Conservation (phyloP, 768 basidiomycete genomes). For the Phanerodontia chrysosporium region DNA sequence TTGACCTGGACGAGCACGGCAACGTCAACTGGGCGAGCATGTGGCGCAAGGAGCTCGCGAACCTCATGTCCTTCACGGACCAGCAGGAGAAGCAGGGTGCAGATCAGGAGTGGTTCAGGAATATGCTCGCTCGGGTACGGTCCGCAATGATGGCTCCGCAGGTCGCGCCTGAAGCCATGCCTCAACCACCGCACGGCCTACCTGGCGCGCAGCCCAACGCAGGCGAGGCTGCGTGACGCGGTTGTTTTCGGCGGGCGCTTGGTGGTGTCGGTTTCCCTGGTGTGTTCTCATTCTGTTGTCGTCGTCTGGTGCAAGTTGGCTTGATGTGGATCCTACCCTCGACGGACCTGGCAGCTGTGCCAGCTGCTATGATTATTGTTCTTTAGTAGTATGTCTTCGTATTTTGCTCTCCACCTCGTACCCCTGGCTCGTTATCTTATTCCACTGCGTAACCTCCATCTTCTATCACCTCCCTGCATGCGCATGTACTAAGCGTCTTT, state of each 20-base stretch:
- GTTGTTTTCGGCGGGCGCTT: not conserved
- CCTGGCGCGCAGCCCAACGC: slow-evolving; percentile 21
- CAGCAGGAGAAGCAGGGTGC: slow-evolving; percentile 82
- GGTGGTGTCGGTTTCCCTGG: not conserved
- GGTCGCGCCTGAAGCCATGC: slow-evolving; percentile 18
- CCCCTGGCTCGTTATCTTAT: not conserved
- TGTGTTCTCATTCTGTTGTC: not conserved
- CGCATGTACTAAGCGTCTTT: not conserved
- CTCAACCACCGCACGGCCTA: slow-evolving; percentile 17
- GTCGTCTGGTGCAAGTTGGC: not conserved
- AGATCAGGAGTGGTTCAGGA: slow-evolving; percentile 80
- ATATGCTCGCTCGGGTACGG: slow-evolving; percentile 81
- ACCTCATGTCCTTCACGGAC: slow-evolving; percentile 68
- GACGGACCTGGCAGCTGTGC: not conserved
- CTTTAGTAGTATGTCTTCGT: not conserved
- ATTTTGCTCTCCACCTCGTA: not conserved
- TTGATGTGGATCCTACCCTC: not conserved
- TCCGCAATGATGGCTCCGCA: slow-evolving; percentile 57
- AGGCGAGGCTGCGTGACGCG: slow-evolving; percentile 16
- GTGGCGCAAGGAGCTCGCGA: slow-evolving; percentile 77
- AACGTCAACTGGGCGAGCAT: slow-evolving; percentile 76
- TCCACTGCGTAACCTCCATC: not conserved
- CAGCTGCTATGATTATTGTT: not conserved
- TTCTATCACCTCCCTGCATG: not conserved
- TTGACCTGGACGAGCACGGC: slow-evolving; percentile 71